Conservation (phyloP, 371 early-diverging fungal species). For the Conidiobolus incongruus region DNA sequence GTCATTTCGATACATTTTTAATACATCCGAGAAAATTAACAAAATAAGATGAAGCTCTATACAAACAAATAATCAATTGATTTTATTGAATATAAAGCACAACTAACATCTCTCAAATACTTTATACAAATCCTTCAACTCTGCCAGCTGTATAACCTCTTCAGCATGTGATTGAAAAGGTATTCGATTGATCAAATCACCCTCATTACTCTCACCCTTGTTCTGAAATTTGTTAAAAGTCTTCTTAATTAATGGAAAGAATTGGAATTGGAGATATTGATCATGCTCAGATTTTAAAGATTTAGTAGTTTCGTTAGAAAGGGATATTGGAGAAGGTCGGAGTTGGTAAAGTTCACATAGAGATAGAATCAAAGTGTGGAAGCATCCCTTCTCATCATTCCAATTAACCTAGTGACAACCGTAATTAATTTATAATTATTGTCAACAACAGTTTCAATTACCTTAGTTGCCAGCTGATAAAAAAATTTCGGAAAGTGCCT, state of each 20-base stretch:
- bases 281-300: slow-evolving; percentile 12
- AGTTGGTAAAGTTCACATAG: slow-evolving; percentile 56
- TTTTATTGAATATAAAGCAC: too few species aligned
- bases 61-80: too few species aligned
- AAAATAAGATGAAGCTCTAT: too few species aligned
- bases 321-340: slow-evolving; percentile 10
- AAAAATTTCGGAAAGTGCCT: slow-evolving; percentile 68
- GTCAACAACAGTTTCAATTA: too few species aligned
- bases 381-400: slow-evolving; percentile 57
- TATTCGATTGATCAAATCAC: too few species aligned
- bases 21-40: too few species aligned
- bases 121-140: slow-evolving; percentile 71
- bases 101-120: slow-evolving; percentile 87
- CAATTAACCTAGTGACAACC: slow-evolving; percentile 55
- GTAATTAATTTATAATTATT: too few species aligned
- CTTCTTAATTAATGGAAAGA: slow-evolving; percentile 54
- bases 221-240: slow-evolving; percentile 28
- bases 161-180: slow-evolving; percentile 16
- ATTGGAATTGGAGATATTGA: slow-evolving; percentile 38
- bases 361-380: slow-evolving; percentile 38
- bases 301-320: slow-evolving; percentile 1
- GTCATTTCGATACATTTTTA: too few species aligned
- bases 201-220: not conserved
- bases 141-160: slow-evolving; percentile 43
- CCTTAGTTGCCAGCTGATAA: slow-evolving; percentile 49